Evolutionary conservation across 768 basidiomycete species (phyloP), one percentile per base, ranked within the genome.

Genomic region (Hypholoma fasciculare): DNA sequence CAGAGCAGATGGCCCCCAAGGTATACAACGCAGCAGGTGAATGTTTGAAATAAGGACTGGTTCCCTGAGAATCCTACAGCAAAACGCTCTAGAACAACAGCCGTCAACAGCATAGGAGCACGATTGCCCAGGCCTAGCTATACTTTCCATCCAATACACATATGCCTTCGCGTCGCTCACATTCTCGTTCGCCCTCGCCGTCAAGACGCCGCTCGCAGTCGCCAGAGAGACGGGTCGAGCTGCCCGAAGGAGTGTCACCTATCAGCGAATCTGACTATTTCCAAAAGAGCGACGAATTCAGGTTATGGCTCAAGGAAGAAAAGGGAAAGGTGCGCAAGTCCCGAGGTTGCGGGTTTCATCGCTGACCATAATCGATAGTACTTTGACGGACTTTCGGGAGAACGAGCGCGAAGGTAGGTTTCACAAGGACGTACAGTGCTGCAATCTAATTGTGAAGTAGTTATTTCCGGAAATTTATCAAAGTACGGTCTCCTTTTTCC

Each of bases 401-500:
- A 95, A 30, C 87, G 81, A 68, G 88, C 94, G 3, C 82, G 90
- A 63, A 89, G 85, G 85, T 89, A 68, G 69, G 83, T 63, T 17
- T 46, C 44, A 57, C 52, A 19, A 26, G 43, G 54, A 58, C 53
- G 59, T 62, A 39, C 51, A 59, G 52, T 60, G 50, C 58, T 65
- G 58, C 61, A 65, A 63, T 64, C 72, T 75, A 59, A 77, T 69
- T 65, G 51, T 63, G 67, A 58, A 55, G 23, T 58, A 92, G 91
- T 66, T 94, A 96, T 69, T 98, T 98, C 69, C 87, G 89, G 65
- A 96, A 95, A 74, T 97, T 98, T 66, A 87, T 94, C 40, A 91
- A 90, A 80, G 88, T 88, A 67, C 63, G 74, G n/a, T 43, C 19
- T 26, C 64, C 16, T 30, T 42, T 19, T 8, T 39, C 27, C 57